Evolutionary conservation across 2,329 filamentous ascomycete genomes (phyloP).

Genomic region (Hymenotorrendiella dingleyae): DNA sequence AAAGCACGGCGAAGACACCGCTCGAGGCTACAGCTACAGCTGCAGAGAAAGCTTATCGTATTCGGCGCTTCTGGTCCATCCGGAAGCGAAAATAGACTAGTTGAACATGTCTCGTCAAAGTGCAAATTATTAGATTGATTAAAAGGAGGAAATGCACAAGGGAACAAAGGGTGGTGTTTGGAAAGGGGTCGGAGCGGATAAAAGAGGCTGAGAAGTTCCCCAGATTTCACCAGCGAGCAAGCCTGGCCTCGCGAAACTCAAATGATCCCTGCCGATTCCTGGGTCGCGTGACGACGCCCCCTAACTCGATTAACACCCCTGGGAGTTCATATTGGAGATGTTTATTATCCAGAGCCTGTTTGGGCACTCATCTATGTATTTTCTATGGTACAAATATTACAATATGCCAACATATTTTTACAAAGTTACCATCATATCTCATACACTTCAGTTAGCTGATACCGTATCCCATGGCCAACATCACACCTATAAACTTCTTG

Average conservation of each 20-base stretch:
- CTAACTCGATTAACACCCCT: too few species aligned
- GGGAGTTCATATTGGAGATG: too few species aligned
- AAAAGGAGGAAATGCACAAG: neutral
- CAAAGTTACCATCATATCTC: too few species aligned
- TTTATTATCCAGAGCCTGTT: too few species aligned
- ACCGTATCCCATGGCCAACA: too few species aligned
- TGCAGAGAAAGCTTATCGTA: too few species aligned
- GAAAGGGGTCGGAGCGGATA: neutral
- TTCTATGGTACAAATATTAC: neutral
- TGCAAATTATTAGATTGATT: neutral
- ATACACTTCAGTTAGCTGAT: too few species aligned
- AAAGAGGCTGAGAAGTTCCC: slow-evolving; percentile 1
- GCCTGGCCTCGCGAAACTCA: neutral
- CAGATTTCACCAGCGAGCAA: slow-evolving; percentile 5
- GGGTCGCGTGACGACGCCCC: slow-evolving; percentile 3
- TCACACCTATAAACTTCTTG: too few species aligned
- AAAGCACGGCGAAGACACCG: too few species aligned
- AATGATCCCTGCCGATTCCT: neutral
- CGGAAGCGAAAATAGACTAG: slow-evolving; percentile 7
- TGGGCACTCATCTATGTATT: too few species aligned
- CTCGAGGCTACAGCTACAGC: too few species aligned
- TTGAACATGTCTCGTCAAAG: slow-evolving; percentile 8
- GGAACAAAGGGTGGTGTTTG: neutral
- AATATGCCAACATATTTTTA: neutral
- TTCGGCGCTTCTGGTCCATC: slow-evolving; percentile 14